Conservation (phyloP, 1,284 basidiomycete genomes). For the Grifola frondosa region DNA sequence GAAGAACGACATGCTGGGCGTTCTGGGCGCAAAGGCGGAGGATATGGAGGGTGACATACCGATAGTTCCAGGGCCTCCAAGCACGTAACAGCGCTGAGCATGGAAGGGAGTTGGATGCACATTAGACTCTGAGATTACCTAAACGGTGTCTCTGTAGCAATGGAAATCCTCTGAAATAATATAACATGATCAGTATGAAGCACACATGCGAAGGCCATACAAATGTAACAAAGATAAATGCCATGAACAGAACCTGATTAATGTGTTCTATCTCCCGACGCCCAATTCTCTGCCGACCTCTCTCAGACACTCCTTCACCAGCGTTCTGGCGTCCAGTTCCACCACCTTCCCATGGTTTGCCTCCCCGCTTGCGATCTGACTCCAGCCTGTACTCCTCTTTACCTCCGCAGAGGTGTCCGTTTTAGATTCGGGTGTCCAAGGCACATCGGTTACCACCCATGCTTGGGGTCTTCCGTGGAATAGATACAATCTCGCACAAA, state of each 20-base stretch:
- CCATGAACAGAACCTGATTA: not conserved
- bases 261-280: slow-evolving; percentile 24
- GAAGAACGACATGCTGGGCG: slow-evolving; percentile 49
- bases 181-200: not conserved
- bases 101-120: no score
- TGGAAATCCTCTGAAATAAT: slow-evolving; percentile 3
- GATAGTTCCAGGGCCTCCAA: slow-evolving; percentile 21
- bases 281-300: slow-evolving; percentile 76
- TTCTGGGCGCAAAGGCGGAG: slow-evolving; percentile 55
- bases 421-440: slow-evolving; percentile 11
- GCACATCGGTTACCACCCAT: slow-evolving; percentile 46
- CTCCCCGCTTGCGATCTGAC: slow-evolving; percentile 27
- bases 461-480: slow-evolving; percentile 63
- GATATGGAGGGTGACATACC: slow-evolving; percentile 39
- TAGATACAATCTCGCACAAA: slow-evolving; percentile 75
- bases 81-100: not conserved
- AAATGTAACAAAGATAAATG: slow-evolving; percentile 1
- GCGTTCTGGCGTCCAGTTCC: slow-evolving; percentile 63
- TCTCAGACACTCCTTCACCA: slow-evolving; percentile 71
- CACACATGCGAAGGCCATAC: not conserved
- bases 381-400: slow-evolving; percentile 16
- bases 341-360: slow-evolving; percentile 35
- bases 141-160: no score
- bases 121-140: no score
- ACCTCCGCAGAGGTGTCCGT: slow-evolving; percentile 9